Base-by-base conservation (phyloP, 129 eudicot genomes). In the Lactuca saligna region DNA sequence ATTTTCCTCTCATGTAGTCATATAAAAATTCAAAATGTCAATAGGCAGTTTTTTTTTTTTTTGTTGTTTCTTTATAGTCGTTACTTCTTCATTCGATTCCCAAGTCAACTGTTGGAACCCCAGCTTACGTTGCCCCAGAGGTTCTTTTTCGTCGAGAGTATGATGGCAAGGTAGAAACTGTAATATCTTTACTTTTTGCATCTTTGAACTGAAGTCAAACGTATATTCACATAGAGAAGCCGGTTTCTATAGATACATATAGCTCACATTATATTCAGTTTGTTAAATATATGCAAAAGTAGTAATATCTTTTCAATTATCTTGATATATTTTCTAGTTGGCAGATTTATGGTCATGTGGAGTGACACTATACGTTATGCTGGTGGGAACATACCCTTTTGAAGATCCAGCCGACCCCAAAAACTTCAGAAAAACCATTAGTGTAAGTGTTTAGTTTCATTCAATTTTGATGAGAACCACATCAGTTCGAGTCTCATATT, bases 291-390 rank as follows among this genome's bases (percentile, higher is more conserved):
- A 51, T 66, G 57, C 20, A 57, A 56, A 70, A 13, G 6, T 42
- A 42, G 25, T n/a, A 44, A 29, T 14, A 31, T 7, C 9, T 55
- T 16, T n/a, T 10, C 6, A 16, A 0, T 69, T 7, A 58, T 69
- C 16, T 34, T 60, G 3, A 20, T 56, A 31, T 60, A 34, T 17
- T 53, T 41, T 81, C 46, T 61, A 88, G 96, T 61, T 81, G 83
- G 96, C 96, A 14, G 96, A 88, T 85, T 91, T 88, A 33, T 88
- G 96, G 96, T 88, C 96, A 12, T 85, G 91, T 85, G 96, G 96
- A 35, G 96, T 88, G 63, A 88, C 96, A 35, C 82, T 88, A 4
- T 88, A 88, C 29, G 96, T 88, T 41, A 88, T 88, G 96, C 69
- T 88, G 70, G 96, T 88, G 63, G 96, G 96, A 66, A 85, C 89